Evolutionary conservation across 768 basidiomycete species (phyloP).

Genomic region (Termitomyces sp.): DNA sequence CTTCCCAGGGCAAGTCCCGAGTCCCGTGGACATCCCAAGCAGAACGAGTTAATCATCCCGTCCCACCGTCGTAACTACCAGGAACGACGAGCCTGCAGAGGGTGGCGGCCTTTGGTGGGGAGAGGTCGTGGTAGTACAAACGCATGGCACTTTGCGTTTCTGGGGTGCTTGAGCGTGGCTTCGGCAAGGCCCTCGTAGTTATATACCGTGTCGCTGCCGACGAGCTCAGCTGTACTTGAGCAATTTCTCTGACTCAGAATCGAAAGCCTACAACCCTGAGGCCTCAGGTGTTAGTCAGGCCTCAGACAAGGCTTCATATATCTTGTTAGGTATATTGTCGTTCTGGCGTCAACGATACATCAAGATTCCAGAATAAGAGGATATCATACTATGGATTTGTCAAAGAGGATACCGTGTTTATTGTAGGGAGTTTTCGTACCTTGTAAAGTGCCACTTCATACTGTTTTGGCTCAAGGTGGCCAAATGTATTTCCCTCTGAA

Average conservation of each 20-base stretch:
- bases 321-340: slow-evolving; percentile 83
- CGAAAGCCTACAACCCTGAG: slow-evolving; percentile 60
- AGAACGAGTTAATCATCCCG: slow-evolving; percentile 81
- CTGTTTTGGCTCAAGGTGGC: slow-evolving; percentile 48
- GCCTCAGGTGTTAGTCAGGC: neutral
- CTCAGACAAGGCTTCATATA: neutral
- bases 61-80: slow-evolving; percentile 81
- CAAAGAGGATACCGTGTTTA: neutral
- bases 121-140: slow-evolving; percentile 77
- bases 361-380: slow-evolving; percentile 73
- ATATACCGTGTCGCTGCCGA: slow-evolving; percentile 80
- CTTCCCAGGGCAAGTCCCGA: slow-evolving; percentile 85
- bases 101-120: slow-evolving; percentile 80
- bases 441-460: slow-evolving; percentile 73
- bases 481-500: slow-evolving; percentile 82
- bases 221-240: slow-evolving; percentile 92
- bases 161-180: slow-evolving; percentile 80
- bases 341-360: slow-evolving; percentile 65
- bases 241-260: slow-evolving; percentile 46
- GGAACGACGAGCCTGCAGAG: slow-evolving; percentile 78
- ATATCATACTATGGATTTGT: slow-evolving; percentile 49
- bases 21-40: slow-evolving; percentile 71
- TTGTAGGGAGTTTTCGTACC: slow-evolving; percentile 38
- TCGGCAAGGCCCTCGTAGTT: slow-evolving; percentile 76
- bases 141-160: slow-evolving; percentile 73